These are phyloP conservation scores for Apiospora koreana DNA, from an alignment of 2,329 filamentous ascomycete genomes.

Conservation along the genomic window DNA sequence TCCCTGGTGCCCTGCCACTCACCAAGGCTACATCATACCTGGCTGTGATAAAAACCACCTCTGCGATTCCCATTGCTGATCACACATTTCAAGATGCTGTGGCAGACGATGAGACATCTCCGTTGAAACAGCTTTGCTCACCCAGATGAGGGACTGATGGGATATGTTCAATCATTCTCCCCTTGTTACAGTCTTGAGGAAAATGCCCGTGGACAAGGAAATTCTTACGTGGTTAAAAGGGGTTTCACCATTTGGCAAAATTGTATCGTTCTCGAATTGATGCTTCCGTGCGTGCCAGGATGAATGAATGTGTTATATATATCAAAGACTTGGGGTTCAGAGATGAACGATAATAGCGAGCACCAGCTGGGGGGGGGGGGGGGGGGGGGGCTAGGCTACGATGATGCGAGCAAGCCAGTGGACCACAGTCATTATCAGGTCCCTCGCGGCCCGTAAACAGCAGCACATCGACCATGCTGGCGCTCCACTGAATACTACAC, in stretches of 20 bases:
- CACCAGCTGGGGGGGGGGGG: too few relatives aligned
- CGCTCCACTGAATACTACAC: background rate
- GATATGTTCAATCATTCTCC: too few relatives aligned
- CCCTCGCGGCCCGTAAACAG: background rate
- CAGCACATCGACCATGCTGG: background rate
- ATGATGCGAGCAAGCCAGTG: background rate
- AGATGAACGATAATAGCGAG: background rate
- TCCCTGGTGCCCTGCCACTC: too few relatives aligned
- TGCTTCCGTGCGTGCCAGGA: background rate
- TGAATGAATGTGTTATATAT: background rate
- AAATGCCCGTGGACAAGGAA: background rate
- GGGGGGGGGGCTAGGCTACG: too few relatives aligned
- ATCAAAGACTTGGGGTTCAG: background rate
- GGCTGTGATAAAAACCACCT: background rate
- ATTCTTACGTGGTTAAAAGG: background rate
- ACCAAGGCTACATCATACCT: too few relatives aligned
- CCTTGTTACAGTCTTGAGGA: background rate
- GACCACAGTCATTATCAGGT: background rate
- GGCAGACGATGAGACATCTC: background rate
- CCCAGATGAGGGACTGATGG: background rate
- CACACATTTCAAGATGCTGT: background rate
- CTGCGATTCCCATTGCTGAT: background rate
- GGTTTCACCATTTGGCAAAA: background rate
- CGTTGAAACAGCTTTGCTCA: background rate
- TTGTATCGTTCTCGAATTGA: background rate